Base-by-base conservation (phyloP, 177 flowering plant genomes). In the Vitis hybrid region DNA sequence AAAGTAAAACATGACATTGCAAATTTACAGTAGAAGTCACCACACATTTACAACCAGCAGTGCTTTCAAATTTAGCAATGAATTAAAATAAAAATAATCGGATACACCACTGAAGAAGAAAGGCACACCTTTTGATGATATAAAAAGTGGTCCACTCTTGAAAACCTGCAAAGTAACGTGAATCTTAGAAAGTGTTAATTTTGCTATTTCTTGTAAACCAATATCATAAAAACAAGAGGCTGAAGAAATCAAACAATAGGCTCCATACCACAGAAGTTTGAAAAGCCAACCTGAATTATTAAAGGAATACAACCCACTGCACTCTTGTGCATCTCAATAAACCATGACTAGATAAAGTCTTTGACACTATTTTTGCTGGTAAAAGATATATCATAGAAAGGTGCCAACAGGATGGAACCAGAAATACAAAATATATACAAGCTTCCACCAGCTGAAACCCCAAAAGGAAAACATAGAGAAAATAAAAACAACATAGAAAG, bases 121-220 rank as follows among this genome's bases (percentile, higher is more conserved):
- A 67, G 16, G 60, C 85, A 69, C 66, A 87, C 97, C 97, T 88
- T 86, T 91, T 39, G 97, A 88, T 69, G 97, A 88, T 72, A 91
- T 68, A 76, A 81, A 81, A 58, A 91, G 86, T 26, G 93, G 89
- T 49, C 97, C 97, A 49, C 92, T 91, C 84, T 91, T 91, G 79
- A 89, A 89, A 65, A 89, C 88, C 97, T 91, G 87, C 77, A 75
- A 60, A 49, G 45, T 39, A 39, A 4, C 8, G 45, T 39, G 45
- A 39, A 39, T 26, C 16, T 56, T 3, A 51, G 31, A 20, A 51
- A 20, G 29, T 49, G 33, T 2, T 10, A 14, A 51, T 13, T 29
- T 31, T 18, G 5, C 45, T 29, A 7, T 39, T 16, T 62, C 29
- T 14, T 52, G 39, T 16, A 5, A 39, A 16, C 10, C 2, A 57